Base-by-base conservation (phyloP, 2,329 filamentous ascomycete species). In the Allantophomopsis cytisporea region DNA sequence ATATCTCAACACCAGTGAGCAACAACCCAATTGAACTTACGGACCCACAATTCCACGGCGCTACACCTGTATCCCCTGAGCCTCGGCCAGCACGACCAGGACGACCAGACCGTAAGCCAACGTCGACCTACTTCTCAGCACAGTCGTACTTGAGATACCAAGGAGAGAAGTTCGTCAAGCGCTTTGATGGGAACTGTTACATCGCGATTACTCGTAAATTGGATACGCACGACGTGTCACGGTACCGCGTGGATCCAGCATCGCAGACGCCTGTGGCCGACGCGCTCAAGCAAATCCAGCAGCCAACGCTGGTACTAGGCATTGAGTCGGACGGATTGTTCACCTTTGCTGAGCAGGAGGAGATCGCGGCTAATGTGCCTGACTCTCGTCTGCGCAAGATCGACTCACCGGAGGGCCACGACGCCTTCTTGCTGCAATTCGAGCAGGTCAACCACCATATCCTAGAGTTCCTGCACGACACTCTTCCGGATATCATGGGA, bases 131-230 rank as follows among this genome's bases (percentile, higher is more conserved):
- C 61, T 98, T 96, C 62, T 96, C 91, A 1, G 91, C 91, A 1
- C 91, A 98, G 59, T 95, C 88, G 1, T 98, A 98, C 60, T 73
- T 98, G 34, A 83, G 91, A 15, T 98, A 98, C 60, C 91, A 98
- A 61, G 89, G 87, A 41, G 75, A 81, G 51, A 98, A 98, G 60
- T 98, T 98, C 52, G 91, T 96, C 51, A 87, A 84, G 59, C 83
- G 91, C 8, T 98, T 96, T 59, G 91, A 98, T 60, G 85, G 87
- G 53, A 98, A 98, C 60, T 98, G 91, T 64, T 98, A 98, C 64
- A 96, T 98, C 50, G 88, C 91, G 49, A 95, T 98, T 60, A 96
- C 91, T 4, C 82, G 91, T 53, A 98, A 98, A 61, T 74, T 98
- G 13, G 91, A 98, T 57, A 96, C 91, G 0, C 91, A 98, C 60